Evolutionary conservation across 2,329 filamentous ascomycete genomes (phyloP).

Genomic region (Reticulascus tulasneorum): DNA sequence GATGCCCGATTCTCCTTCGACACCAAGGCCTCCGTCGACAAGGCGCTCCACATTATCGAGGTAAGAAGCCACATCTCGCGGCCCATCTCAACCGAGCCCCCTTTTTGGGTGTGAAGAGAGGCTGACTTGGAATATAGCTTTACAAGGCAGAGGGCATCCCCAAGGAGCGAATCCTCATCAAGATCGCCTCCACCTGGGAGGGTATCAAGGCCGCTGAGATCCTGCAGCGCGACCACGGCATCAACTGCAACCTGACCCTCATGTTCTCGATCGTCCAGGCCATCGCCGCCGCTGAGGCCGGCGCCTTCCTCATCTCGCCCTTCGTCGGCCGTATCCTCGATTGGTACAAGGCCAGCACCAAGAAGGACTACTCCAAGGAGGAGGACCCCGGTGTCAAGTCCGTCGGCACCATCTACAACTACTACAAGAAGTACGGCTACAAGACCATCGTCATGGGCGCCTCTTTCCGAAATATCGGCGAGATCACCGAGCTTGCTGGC

Average conservation of each 20-base stretch:
- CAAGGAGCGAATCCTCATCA: conserved; percentile 96
- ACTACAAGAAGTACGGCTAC: conserved; percentile 99
- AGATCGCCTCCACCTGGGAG: conserved; percentile 99
- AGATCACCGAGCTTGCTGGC: conserved; percentile 97
- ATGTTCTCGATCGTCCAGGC: conserved; percentile 97
- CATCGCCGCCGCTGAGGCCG: conserved; percentile 91
- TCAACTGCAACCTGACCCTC: conserved; percentile 98
- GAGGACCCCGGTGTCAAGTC: conserved; percentile 96
- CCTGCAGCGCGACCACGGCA: conserved; percentile 88
- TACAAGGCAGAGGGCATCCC: conserved; percentile 89
- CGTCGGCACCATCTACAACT: conserved; percentile 95
- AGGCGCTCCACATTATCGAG: conserved; percentile 95
- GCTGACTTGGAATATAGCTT: conserved; percentile 53
- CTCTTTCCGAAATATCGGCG: conserved; percentile 92
- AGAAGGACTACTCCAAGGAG: conserved; percentile 86
- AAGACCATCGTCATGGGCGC: conserved; percentile 99
- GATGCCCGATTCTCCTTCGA: conserved; percentile 95
- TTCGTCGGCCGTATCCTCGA: conserved; percentile 99
- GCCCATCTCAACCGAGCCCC: no score
- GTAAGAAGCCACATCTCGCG: no score
- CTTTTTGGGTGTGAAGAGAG: conserved; percentile 5
- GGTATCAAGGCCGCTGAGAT: conserved; percentile 98
- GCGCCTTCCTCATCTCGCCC: conserved; percentile 95
- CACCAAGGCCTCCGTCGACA: conserved; percentile 85
- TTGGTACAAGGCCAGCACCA: conserved; percentile 96